Evolutionary conservation across 768 basidiomycete species (phyloP).

Genomic region (Lactifluus subvellereus): DNA sequence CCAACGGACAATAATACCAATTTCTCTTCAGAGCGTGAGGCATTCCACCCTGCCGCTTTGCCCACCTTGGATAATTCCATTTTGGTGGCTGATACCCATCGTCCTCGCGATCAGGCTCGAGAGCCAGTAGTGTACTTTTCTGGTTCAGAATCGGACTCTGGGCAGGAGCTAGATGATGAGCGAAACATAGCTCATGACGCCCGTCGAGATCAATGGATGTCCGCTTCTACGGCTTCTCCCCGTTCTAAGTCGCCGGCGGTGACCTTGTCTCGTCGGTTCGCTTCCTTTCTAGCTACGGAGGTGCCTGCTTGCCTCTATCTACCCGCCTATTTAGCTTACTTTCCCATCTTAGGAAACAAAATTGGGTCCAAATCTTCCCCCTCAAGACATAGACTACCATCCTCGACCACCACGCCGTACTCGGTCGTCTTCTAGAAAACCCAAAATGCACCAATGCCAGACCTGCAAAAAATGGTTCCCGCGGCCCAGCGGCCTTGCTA

Average conservation of each 20-base stretch:
- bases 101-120: constrained; percentile 1
- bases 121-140: constrained; percentile 8
- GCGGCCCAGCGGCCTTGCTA: constrained; percentile 45
- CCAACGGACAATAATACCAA: background rate
- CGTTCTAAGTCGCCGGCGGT: constrained; percentile 3
- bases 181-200: constrained; percentile 7
- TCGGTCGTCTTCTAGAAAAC: constrained; percentile 28
- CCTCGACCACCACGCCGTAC: constrained; percentile 6
- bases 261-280: constrained; percentile 6
- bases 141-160: constrained; percentile 19
- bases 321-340: background rate
- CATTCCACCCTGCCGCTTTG: background rate
- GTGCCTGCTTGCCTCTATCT: background rate
- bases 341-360: constrained; percentile 5
- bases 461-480: constrained; percentile 44
- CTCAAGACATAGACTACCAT: constrained; percentile 5
- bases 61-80: constrained; percentile 7
- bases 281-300: constrained; percentile 17
- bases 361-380: background rate
- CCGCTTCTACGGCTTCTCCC: constrained; percentile 7
- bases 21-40: constrained; percentile 8
- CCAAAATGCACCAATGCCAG: constrained; percentile 46
- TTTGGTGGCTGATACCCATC: background rate
- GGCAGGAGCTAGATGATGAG: constrained; percentile 13
- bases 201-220: constrained; percentile 6